Evolutionary conservation across 805 yeast species (phyloP).

Genomic region (Kluyveromyces siamensis): DNA sequence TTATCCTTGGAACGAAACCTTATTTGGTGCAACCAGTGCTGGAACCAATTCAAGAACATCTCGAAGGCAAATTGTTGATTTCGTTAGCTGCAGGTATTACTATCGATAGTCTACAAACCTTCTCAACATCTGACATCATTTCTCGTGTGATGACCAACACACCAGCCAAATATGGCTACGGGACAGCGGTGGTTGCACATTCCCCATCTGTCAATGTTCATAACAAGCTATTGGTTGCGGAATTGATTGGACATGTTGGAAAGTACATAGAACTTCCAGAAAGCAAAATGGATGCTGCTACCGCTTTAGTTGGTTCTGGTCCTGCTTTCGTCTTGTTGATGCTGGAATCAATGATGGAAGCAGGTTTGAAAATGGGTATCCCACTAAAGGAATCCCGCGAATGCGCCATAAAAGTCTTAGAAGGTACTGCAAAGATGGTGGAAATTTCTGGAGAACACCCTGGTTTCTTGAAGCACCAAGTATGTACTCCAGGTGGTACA

Average conservation of each 20-base stretch:
- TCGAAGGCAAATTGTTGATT: conserved; percentile 52
- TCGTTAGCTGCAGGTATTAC: conserved; percentile 93
- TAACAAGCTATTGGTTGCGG: conserved; percentile 27
- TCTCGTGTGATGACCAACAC: conserved; percentile 98
- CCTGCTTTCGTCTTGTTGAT: conserved; percentile 88
- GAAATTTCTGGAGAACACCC: conserved; percentile 79
- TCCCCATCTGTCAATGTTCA: conserved; percentile 40
- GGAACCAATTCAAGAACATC: conserved; percentile 36
- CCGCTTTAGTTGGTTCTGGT: conserved; percentile 91
- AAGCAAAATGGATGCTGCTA: conserved; percentile 92
- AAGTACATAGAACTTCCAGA: conserved; percentile 61
- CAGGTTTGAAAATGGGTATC: conserved; percentile 90
- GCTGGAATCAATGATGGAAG: conserved; percentile 88
- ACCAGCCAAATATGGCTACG: conserved; percentile 86
- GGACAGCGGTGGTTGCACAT: conserved; percentile 88
- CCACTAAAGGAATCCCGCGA: conserved; percentile 75
- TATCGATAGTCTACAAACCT: conserved; percentile 49
- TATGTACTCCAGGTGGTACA: conserved; percentile 97
- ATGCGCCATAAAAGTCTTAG: conserved; percentile 88
- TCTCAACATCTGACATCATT: conserved; percentile 38
- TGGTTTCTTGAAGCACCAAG: conserved; percentile 73
- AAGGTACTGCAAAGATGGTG: conserved; percentile 90
- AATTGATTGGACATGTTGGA: conserved; percentile 56
- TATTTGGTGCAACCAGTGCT: conserved; percentile 59
- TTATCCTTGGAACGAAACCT: conserved; percentile 86